These are phyloP conservation scores for Saccharomyces kudriavzevii DNA, from an alignment of 805 yeast species.

Conservation along the genomic window DNA sequence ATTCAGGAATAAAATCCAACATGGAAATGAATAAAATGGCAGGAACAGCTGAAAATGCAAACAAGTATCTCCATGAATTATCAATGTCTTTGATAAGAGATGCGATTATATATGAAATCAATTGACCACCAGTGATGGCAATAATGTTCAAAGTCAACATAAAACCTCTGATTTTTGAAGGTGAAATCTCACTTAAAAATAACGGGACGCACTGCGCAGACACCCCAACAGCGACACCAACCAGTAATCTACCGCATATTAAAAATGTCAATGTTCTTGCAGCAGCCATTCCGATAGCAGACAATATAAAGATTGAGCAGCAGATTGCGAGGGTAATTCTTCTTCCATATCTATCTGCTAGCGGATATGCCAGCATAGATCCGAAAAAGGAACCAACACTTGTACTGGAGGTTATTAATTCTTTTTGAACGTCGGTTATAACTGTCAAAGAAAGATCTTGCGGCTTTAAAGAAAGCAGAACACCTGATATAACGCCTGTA, in stretches of 20 bases:
- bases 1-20: slow-evolving; percentile 42
- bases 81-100: slow-evolving; percentile 18
- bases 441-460: slow-evolving; percentile 29
- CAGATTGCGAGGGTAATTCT: slow-evolving; percentile 34
- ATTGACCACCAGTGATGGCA: slow-evolving; percentile 46
- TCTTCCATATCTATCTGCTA: slow-evolving; percentile 45
- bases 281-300: slow-evolving; percentile 44
- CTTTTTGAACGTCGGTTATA: slow-evolving; percentile 34
- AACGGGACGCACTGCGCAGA: slow-evolving; percentile 62
- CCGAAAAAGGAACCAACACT: slow-evolving; percentile 50
- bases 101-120: slow-evolving; percentile 37
- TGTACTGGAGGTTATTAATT: slow-evolving; percentile 37
- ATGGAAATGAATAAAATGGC: slow-evolving; percentile 33
- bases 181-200: slow-evolving; percentile 46
- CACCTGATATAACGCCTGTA: slow-evolving; percentile 57
- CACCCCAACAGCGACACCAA: slow-evolving; percentile 69
- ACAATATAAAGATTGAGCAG: slow-evolving; percentile 38
- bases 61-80: slow-evolving; percentile 35
- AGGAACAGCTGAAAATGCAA: slow-evolving; percentile 35
- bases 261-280: slow-evolving; percentile 34
- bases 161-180: slow-evolving; percentile 34
- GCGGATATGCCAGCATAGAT: slow-evolving; percentile 41
- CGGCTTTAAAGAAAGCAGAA: slow-evolving; percentile 40
- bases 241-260: slow-evolving; percentile 48
- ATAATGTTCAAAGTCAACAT: slow-evolving; percentile 34